Percentiles rank a stretch among this genome's conserved stretches.
These are phyloP conservation scores for Metschnikowia picachoensis DNA, from an alignment of 805 yeast species.

Conservation along the genomic window DNA sequence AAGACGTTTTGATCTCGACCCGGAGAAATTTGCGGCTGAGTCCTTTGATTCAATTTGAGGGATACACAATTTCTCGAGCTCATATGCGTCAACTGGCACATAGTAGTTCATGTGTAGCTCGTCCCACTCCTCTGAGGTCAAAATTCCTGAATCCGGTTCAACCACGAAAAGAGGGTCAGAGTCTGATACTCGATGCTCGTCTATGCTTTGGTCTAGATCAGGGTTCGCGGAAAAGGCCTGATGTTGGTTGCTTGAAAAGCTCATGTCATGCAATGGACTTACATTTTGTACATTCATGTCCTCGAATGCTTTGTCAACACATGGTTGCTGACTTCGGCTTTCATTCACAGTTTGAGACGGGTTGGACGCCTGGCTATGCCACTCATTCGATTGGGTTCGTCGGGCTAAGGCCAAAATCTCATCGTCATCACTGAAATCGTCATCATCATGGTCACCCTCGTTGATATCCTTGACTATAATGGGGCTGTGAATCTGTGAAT, in stretches of 20 bases:
- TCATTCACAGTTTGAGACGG: not conserved
- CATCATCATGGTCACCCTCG: not conserved
- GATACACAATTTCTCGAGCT: conserved; percentile 3
- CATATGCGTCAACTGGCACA: conserved; percentile 18
- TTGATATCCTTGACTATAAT: too few relatives aligned
- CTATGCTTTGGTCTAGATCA: too few relatives aligned
- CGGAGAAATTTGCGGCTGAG: not conserved
- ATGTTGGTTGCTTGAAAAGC: too few relatives aligned
- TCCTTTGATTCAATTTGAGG: not conserved
- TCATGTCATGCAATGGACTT: too few relatives aligned
- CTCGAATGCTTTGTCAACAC: too few relatives aligned
- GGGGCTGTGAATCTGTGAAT: not conserved
- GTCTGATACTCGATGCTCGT: too few relatives aligned
- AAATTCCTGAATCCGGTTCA: conserved; percentile 13
- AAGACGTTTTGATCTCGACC: not conserved
- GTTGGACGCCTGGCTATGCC: not conserved
- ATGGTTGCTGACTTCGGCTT: not conserved
- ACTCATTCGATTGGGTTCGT: conserved; percentile 15
- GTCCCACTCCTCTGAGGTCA: conserved; percentile 32
- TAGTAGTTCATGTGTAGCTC: conserved; percentile 42
- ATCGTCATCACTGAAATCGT: conserved; percentile 17
- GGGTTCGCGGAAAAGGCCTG: too few relatives aligned
- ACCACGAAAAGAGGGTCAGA: too few relatives aligned
- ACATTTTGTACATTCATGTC: too few relatives aligned
- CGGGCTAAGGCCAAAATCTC: conserved; percentile 15